A percentile compares a stretch with the other conserved stretches of the same genome.
Conservation (phyloP, 345 rosid genomes). For the Acer campestre region DNA sequence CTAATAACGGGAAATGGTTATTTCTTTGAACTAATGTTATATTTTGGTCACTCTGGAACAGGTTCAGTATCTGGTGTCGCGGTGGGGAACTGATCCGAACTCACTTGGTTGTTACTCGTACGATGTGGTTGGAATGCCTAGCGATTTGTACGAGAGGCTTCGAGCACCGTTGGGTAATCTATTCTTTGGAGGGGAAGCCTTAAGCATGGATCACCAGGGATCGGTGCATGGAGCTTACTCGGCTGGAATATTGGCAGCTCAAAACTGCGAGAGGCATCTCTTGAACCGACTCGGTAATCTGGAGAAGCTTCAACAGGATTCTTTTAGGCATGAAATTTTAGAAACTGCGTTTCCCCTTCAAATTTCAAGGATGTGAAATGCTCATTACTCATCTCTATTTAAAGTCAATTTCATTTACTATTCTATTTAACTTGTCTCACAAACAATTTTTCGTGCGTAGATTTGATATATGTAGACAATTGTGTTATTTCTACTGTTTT, state of each 20-base stretch:
- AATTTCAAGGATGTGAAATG: slow-evolving; percentile 77
- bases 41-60: slow-evolving; percentile 26
- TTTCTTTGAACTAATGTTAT: neutral
- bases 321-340: slow-evolving; percentile 44
- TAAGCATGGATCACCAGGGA: slow-evolving; percentile 79
- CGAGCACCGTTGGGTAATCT: slow-evolving; percentile 64
- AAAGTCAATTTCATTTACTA: neutral
- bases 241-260: slow-evolving; percentile 72
- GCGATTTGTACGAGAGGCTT: slow-evolving; percentile 67
- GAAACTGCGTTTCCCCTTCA: slow-evolving; percentile 69
- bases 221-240: slow-evolving; percentile 89
- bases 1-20: neutral
- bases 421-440: neutral
- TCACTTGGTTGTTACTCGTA: slow-evolving; percentile 84
- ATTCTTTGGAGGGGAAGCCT: slow-evolving; percentile 92
- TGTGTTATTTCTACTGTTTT: too few species aligned
- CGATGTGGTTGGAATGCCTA: slow-evolving; percentile 75
- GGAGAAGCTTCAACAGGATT: slow-evolving; percentile 46
- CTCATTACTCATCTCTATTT: neutral
- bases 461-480: too few species aligned
- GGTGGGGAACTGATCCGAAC: slow-evolving; percentile 81
- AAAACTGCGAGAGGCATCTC: slow-evolving; percentile 59
- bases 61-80: slow-evolving; percentile 69
- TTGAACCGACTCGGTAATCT: slow-evolving; percentile 47
- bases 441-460: too few species aligned